Conservation (phyloP, 2,329 filamentous ascomycete genomes). For the Pseudogymnoascus sp. region DNA sequence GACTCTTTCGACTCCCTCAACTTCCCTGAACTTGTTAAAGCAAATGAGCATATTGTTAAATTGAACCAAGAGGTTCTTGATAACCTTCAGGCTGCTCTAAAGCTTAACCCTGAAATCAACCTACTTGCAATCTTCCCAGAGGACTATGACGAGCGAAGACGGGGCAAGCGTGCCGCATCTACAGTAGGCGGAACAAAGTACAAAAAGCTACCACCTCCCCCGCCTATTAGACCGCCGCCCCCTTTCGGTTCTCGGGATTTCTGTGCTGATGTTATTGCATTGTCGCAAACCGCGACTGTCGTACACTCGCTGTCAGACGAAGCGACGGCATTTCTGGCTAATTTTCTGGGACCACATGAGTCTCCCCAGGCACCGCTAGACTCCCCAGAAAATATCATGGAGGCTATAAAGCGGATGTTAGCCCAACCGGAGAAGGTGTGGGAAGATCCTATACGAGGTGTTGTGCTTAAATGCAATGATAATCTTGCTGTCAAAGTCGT, state of each 20-base stretch:
- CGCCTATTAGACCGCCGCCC: not conserved
- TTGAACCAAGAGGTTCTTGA: not conserved
- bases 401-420: slow-evolving; percentile 11
- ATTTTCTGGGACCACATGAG: not conserved
- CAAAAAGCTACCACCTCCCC: not conserved
- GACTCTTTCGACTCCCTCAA: not conserved
- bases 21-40: not conserved
- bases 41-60: not conserved
- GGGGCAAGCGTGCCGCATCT: not conserved
- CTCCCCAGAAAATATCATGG: not conserved
- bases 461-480: slow-evolving; percentile 14
- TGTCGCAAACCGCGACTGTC: not conserved
- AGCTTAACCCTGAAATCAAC: not conserved
- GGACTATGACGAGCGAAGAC: not conserved
- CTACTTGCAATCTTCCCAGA: not conserved
- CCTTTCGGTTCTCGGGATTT: not conserved
- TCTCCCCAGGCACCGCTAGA: not conserved
- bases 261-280: not conserved
- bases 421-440: slow-evolving; percentile 12
- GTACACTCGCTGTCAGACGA: not conserved
- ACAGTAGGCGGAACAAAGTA: not conserved
- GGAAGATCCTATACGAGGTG: slow-evolving; percentile 9
- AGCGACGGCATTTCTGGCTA: not conserved
- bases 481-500: slow-evolving; percentile 13
- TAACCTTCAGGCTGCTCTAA: not conserved